phyloP scores from a whole-genome alignment of 148 eudicot species.

The Camellia sinensis region DNA sequence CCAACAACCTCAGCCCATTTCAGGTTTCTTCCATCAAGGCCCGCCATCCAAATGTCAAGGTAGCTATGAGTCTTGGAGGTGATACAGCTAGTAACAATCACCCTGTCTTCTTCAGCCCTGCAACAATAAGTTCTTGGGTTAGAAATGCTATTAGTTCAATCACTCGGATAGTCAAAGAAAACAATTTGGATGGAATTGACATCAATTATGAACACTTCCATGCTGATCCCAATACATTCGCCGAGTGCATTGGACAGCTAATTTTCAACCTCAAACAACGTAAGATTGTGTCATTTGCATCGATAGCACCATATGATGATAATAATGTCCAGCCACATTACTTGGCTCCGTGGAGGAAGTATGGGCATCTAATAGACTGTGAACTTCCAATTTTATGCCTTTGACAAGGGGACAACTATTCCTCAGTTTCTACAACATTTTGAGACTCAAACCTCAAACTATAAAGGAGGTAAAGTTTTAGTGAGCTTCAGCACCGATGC shows the following conservation, averaged over 20 bases:
- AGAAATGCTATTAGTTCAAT: slow-evolving; percentile 26
- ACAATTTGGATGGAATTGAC: slow-evolving; percentile 29
- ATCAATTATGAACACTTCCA: slow-evolving; percentile 35
- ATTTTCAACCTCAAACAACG: slow-evolving; percentile 23
- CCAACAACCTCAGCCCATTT: slow-evolving; percentile 23
- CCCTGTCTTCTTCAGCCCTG: slow-evolving; percentile 18
- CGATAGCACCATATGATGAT: slow-evolving; percentile 31
- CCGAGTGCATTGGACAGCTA: slow-evolving; percentile 29
- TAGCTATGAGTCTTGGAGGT: slow-evolving; percentile 29
- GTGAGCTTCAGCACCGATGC: slow-evolving; percentile 24
- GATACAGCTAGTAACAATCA: slow-evolving; percentile 15
- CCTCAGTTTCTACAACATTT: slow-evolving; percentile 19
- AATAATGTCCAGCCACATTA: slow-evolving; percentile 22
- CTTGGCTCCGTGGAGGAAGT: slow-evolving; percentile 29
- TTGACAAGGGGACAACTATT: slow-evolving; percentile 20
- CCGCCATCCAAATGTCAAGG: slow-evolving; percentile 27
- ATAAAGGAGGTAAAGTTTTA: slow-evolving; percentile 23
- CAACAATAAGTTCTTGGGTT: slow-evolving; percentile 27
- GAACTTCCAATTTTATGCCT: slow-evolving; percentile 35
- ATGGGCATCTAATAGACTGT: slow-evolving; percentile 34
- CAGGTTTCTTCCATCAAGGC: slow-evolving; percentile 18
- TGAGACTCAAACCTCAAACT: slow-evolving; percentile 21
- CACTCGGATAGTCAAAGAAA: slow-evolving; percentile 18
- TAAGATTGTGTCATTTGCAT: slow-evolving; percentile 20
- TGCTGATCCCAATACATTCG: slow-evolving; percentile 29